Percentiles rank a stretch among this genome's conserved stretches.
These are phyloP conservation scores for Paecilomyces niveus DNA, from an alignment of 2,329 filamentous ascomycete genomes.

Conservation along the genomic window DNA sequence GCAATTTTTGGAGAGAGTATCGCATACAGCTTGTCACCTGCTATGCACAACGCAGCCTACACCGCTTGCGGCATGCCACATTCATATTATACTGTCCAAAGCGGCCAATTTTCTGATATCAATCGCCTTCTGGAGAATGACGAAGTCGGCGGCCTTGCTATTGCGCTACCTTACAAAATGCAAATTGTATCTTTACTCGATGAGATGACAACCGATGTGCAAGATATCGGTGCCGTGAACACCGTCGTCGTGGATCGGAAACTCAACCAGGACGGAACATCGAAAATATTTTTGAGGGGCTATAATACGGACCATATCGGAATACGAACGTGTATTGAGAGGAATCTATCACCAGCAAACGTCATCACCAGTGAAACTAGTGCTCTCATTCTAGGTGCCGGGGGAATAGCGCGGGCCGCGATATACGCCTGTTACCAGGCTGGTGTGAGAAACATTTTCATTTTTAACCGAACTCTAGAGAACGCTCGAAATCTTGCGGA, in stretches of 20 bases:
- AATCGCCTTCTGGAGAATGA: conserved; percentile 7
- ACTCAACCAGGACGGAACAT: conserved; percentile 2
- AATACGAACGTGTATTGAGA: conserved; percentile 17
- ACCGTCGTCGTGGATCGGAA: conserved; percentile 14
- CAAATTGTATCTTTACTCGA: conserved; percentile 13
- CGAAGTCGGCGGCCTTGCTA: conserved; percentile 11
- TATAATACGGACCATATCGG: conserved; percentile 25
- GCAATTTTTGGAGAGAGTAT: conserved; percentile 17
- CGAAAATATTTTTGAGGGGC: conserved; percentile 9
- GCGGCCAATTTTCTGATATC: conserved; percentile 6
- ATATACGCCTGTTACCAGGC: conserved; percentile 34
- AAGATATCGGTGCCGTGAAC: conserved; percentile 21
- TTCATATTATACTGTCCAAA: conserved; percentile 7
- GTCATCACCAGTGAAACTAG: conserved; percentile 51
- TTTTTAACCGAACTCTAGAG: conserved; percentile 29
- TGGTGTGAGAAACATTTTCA: conserved; percentile 31
- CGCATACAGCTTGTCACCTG: conserved; percentile 16
- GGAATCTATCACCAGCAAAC: conserved; percentile 50
- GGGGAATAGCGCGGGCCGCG: conserved; percentile 39
- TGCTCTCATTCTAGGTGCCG: conserved; percentile 57
- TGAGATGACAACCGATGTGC: conserved; percentile 13
- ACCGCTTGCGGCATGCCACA: conserved; percentile 16
- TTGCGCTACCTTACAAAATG: conserved; percentile 20
- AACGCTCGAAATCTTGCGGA: conserved; percentile 29
- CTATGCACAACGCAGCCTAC: conserved; percentile 20